Base-by-base conservation (phyloP, 2,329 filamentous ascomycete genomes). In the Sporothrix pallida region DNA sequence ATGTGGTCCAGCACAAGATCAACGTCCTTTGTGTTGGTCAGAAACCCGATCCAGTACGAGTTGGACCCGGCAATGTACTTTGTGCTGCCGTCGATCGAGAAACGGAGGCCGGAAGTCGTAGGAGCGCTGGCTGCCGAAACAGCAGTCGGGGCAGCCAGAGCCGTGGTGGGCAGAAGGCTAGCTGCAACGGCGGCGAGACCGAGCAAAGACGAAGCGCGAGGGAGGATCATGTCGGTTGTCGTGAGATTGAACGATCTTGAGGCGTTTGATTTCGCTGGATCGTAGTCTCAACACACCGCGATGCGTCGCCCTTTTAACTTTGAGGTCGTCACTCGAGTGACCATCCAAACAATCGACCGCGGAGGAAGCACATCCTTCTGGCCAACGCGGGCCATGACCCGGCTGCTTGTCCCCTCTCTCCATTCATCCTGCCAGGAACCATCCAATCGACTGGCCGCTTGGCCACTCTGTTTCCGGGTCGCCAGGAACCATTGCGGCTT, bases 41-140 rank as follows among this genome's bases (percentile, higher is more conserved):
- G 77, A 76, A 88, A 87, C 13, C 83, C 82, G 68, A 88, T 83
- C 85, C 87, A 89, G 81, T 88, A 89, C 56, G 84, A 82, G 79
- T 89, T 89, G 67, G 83, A 87, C 23, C 87, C 87, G 15, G 85
- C 85, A 75, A 84, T 86, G 79, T 88, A 86, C 46, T 81, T 79
- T 31, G 83, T 81, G 70, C 82, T 79, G 20, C 83, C 84, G 75
- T 86, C 81, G 70, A 86, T 82, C 20, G 79, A 78, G 75, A 85
- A 84, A 17, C 76, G 76, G 1, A 77, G 78, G 60, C 79, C 79
- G 37, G 77, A 74, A 4, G 71, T 72, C 7, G 73, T 72, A 17
- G 77, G 69, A 6, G 76, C 75, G 63, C 54, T 44, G 48, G 46
- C 26, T 7, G 63, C 17, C 2, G 44, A 20, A 2, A 50, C 6